A percentile compares a stretch with the other conserved stretches of the same genome.
Conservation (phyloP, 2,329 filamentous ascomycete genomes). For the Didymella segeticola region DNA sequence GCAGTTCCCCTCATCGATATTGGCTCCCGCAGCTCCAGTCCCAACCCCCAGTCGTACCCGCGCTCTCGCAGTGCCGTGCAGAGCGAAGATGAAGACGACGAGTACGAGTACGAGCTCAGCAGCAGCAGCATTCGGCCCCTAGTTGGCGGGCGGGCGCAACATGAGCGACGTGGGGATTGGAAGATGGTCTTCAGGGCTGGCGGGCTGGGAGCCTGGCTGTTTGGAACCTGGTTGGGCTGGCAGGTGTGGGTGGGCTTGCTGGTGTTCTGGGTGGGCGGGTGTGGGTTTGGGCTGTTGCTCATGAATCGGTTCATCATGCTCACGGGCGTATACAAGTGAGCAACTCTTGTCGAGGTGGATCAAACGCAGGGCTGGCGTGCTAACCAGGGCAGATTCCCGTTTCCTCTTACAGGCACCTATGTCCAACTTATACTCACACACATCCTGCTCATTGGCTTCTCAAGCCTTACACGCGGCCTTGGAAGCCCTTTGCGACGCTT, state of each 20-base stretch:
- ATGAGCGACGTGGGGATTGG: slow-evolving; percentile 42
- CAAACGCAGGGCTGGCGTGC: slow-evolving; percentile 1
- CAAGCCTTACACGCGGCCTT: slow-evolving; percentile 57
- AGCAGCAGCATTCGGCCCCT: slow-evolving; percentile 49
- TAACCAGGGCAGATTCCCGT: slow-evolving; percentile 55
- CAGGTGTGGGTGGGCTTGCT: slow-evolving; percentile 57
- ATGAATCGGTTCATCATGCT: slow-evolving; percentile 61
- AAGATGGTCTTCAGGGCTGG: slow-evolving; percentile 48
- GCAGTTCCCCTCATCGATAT: slow-evolving; percentile 55
- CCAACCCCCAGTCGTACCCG: slow-evolving; percentile 55
- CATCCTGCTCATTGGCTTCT: slow-evolving; percentile 54
- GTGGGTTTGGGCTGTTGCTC: slow-evolving; percentile 55
- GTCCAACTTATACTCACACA: slow-evolving; percentile 60
- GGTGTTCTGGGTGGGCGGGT: slow-evolving; percentile 57
- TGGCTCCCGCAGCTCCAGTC: slow-evolving; percentile 45
- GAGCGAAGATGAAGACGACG: slow-evolving; percentile 58
- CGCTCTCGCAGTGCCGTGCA: slow-evolving; percentile 51
- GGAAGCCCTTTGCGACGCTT: slow-evolving; percentile 51
- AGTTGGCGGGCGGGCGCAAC: slow-evolving; percentile 30
- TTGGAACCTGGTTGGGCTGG: slow-evolving; percentile 57
- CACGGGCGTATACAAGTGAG: slow-evolving; percentile 56
- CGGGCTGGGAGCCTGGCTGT: slow-evolving; percentile 57
- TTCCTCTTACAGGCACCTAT: slow-evolving; percentile 59
- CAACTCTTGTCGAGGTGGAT: background rate
- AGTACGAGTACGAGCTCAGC: slow-evolving; percentile 44